Base-by-base conservation (phyloP, 805 yeast genomes). In the Monosporozyma yasuniensis region DNA sequence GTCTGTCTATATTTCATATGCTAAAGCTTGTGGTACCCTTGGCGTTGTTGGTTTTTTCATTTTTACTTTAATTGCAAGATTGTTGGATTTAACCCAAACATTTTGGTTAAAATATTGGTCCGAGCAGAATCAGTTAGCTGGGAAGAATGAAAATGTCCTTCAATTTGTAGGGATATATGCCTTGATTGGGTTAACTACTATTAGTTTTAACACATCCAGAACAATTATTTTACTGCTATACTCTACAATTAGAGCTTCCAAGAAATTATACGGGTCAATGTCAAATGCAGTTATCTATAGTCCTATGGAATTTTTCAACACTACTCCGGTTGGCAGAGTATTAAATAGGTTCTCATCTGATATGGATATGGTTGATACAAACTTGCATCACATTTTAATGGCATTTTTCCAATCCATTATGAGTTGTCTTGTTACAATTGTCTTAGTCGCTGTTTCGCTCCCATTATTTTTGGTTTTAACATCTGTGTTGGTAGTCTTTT, bases 71-170 rank as follows among this genome's bases (percentile, higher is more conserved):
- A 27, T 66, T 30, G 55, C 67, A 3, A 70, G 73, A 16, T 63
- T 76, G 12, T 60, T 67, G 44, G 64, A 66, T 18, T 56, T 72
- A 21, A 66, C 69, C 8, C 78, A 79, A 44, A 80, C 77, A 60
- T 79, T 78, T 60, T 81, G 87, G 83, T 70, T 83, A 56, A 83
- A 82, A 55, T 70, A 74, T 52, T 83, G 90, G 90, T 77, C 88
- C 1, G 87, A 82, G 56, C 63, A 69, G 8, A 67, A 70, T 38
- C 68, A 68, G 30, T 71, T 69, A 23, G 54, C 61, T 42, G 78
- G 78, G 11, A 49, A 53, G 1, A 81, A 79, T 53, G 59, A 61
- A 4, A 56, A 74, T 42, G 75, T 77, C 7, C 60, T 67, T 50
- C 65, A 59, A 52, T 83, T 72, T 61, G 76, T 82, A 51, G 70